Base-by-base conservation (phyloP, 768 basidiomycete genomes). In the Mycena olivaceomarginata region DNA sequence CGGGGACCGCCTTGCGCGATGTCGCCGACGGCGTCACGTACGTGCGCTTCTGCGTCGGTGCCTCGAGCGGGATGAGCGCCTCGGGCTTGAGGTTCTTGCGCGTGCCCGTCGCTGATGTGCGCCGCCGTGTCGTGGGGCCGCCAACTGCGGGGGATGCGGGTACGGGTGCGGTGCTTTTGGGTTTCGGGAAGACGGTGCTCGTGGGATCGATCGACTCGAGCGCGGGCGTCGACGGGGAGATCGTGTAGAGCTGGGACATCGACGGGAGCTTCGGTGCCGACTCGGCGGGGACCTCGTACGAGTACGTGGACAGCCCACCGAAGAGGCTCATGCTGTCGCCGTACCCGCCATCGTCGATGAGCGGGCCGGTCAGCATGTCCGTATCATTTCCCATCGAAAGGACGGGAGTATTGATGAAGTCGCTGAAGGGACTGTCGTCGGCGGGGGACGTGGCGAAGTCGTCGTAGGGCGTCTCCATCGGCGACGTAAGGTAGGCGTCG, bases 51-150 rank as follows among this genome's bases (percentile, higher is more conserved):
- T 81, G 81, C n/a, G 81, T 81, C 56, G 81, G 81, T 18, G 81
- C 81, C 40, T 80, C 80, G 48, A 79, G 60, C 18, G 80, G 74
- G 53, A 79, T 88, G 40, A 93, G 87, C 2, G 88, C 78, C 68
- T 85, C 86, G 2, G 92, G 89, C 0, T 86, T 88, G 53, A 90
- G 82, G 82, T 92, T 92, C 81, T 89, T 91, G 77, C 93, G 91
- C 25, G 91, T 93, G 45, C 93, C 93, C 0, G 76, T 79, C 20
- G 72, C 78, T 22, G 51, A 48, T 37, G 66, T 3, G n/a, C 76
- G 77, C n/a, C 65, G 62, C n/a, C 63, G 67, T 1, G 65, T 56
- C 41, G 59, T 48, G 20, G 74, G 20, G 53, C 11, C n/a, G 48
- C 31, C 25, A 25, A 18, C 37, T 13, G 59, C 45, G 56, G 71